phyloP scores from a whole-genome alignment of 768 basidiomycete species.

The Sarcodon aspratus region DNA sequence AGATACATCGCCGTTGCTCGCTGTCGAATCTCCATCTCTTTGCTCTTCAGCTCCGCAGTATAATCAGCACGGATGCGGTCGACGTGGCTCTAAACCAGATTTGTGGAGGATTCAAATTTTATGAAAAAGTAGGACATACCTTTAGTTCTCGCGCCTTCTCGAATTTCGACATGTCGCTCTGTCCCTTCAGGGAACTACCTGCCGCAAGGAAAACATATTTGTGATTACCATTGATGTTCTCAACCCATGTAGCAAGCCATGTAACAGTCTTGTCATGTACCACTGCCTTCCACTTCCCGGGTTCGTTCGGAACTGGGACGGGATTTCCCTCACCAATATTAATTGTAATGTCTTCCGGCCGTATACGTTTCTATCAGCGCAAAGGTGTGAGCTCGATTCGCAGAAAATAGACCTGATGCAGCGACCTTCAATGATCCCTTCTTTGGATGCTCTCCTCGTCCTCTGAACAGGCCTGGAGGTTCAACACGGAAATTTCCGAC shows the following conservation, averaged over 20 bases:
- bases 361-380: slow-evolving; percentile 39
- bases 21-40: slow-evolving; percentile 91
- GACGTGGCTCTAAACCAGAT: slow-evolving; percentile 60
- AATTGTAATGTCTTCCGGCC: slow-evolving; percentile 90
- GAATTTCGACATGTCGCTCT: slow-evolving; percentile 96
- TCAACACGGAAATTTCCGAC: slow-evolving; percentile 97
- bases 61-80: slow-evolving; percentile 89
- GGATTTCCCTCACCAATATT: slow-evolving; percentile 78
- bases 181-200: slow-evolving; percentile 95
- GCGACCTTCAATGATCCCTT: slow-evolving; percentile 88
- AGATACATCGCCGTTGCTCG: slow-evolving; percentile 99
- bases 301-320: slow-evolving; percentile 80
- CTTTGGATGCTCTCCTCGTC: slow-evolving; percentile 96
- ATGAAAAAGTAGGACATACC: slow-evolving; percentile 28
- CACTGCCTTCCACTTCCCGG: slow-evolving; percentile 84
- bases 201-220: slow-evolving; percentile 98
- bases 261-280: slow-evolving; percentile 94
- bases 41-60: slow-evolving; percentile 69
- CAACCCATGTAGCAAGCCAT: slow-evolving; percentile 98
- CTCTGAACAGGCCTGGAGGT: slow-evolving; percentile 96
- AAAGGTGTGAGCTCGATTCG: not conserved
- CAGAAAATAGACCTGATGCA: not conserved
- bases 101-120: slow-evolving; percentile 1
- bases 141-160: slow-evolving; percentile 96
- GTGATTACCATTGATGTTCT: slow-evolving; percentile 90